phyloP scores from a whole-genome alignment of 2,329 filamentous ascomycete genomes.

The Ophiocordyceps camponoti-leonardi region DNA sequence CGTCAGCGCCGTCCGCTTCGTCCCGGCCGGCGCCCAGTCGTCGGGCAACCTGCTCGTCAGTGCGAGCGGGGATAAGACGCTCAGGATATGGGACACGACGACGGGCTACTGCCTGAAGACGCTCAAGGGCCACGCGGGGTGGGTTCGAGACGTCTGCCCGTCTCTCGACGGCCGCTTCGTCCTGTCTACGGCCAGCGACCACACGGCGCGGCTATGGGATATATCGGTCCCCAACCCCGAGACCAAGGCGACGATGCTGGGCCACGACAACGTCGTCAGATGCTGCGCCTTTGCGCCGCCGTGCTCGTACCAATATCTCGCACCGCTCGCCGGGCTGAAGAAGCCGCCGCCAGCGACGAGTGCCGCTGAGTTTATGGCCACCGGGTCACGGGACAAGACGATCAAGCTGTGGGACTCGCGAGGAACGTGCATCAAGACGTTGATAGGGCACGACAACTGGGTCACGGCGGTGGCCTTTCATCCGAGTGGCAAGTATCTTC shows the following conservation, averaged over 20 bases:
- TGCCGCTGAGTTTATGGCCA: constrained; percentile 76
- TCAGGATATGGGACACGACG: constrained; percentile 80
- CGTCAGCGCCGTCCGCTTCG: constrained; percentile 71
- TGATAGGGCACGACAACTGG: constrained; percentile 90
- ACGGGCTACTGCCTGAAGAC: constrained; percentile 85
- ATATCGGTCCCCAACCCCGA: constrained; percentile 46
- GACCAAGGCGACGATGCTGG: constrained; percentile 59
- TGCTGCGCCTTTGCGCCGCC: constrained; percentile 78
- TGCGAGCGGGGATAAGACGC: constrained; percentile 65
- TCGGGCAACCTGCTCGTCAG: constrained; percentile 73
- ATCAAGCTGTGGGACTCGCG: constrained; percentile 81
- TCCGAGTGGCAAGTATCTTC: constrained; percentile 75
- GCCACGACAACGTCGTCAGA: constrained; percentile 72
- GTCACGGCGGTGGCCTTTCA: constrained; percentile 75
- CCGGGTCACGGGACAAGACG: constrained; percentile 75
- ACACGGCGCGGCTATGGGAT: constrained; percentile 72
- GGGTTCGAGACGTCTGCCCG: constrained; percentile 76
- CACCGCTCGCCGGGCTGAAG: constrained; percentile 64
- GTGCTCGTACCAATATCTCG: constrained; percentile 58
- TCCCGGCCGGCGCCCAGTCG: constrained; percentile 62
- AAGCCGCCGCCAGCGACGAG: constrained; percentile 59
- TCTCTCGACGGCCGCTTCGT: constrained; percentile 70
- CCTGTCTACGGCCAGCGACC: constrained; percentile 65
- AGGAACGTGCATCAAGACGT: constrained; percentile 68
- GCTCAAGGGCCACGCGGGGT: constrained; percentile 64